phyloP scores from a whole-genome alignment of 192 early-diverging fungal species.

The Rhizoclosmatium globosum region DNA sequence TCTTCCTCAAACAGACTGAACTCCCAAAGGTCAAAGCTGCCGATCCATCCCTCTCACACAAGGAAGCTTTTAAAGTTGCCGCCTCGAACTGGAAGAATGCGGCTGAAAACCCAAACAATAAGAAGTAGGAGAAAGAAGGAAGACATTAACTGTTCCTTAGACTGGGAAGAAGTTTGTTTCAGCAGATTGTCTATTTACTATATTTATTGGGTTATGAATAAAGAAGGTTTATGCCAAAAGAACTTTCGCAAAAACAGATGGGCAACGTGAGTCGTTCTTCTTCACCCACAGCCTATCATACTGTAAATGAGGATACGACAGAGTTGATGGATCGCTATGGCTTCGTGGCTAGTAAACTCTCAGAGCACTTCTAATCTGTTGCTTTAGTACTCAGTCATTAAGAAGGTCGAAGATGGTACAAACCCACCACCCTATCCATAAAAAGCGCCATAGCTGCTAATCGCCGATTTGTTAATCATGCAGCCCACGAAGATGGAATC shows the following conservation, averaged over 20 bases:
- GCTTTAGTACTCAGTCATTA: slow-evolving; percentile 24
- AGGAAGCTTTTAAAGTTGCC: slow-evolving; percentile 56
- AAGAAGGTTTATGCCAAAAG: no score
- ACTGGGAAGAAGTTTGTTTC: neutral
- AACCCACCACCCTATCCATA: neutral
- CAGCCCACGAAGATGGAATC: slow-evolving; percentile 85
- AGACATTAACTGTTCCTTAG: neutral
- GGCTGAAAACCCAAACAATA: slow-evolving; percentile 37
- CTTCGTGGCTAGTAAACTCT: no score
- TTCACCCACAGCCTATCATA: no score
- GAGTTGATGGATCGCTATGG: no score
- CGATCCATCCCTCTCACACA: slow-evolving; percentile 51
- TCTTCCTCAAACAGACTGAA: slow-evolving; percentile 39
- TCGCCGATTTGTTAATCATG: neutral
- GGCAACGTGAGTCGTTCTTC: no score
- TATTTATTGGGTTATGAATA: no score
- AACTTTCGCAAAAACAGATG: no score
- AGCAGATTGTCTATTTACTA: neutral
- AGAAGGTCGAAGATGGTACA: slow-evolving; percentile 17
- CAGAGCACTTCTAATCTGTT: neutral
- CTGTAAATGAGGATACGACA: no score
- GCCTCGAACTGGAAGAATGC: slow-evolving; percentile 50
- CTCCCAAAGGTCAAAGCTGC: slow-evolving; percentile 47
- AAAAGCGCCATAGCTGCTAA: neutral
- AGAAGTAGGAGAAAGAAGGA: slow-evolving; percentile 1